Conservation (phyloP, 495 filamentous ascomycete species). For the Lophiotrema nucula region DNA sequence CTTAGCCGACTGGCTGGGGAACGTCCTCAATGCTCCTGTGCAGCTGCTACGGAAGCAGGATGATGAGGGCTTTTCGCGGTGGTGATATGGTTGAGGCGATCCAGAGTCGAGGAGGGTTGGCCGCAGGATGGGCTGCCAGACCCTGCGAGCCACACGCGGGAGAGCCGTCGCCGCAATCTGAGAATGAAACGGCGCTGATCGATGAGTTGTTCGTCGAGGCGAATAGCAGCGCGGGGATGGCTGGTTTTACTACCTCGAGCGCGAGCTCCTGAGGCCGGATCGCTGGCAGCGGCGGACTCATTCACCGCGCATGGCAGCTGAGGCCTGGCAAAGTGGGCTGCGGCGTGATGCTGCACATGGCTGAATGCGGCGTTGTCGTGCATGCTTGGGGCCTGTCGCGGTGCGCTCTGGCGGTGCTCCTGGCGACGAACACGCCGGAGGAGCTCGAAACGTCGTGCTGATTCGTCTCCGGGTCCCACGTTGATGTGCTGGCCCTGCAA, state of each 20-base stretch:
- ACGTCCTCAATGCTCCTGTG: not conserved
- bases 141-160: slow-evolving; percentile 19
- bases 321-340: not conserved
- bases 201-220: not conserved
- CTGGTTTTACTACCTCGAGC: not conserved
- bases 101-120: not conserved
- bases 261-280: not conserved
- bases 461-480: slow-evolving; percentile 20
- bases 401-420: not conserved
- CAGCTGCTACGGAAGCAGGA: slow-evolving; percentile 5
- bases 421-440: slow-evolving; percentile 12
- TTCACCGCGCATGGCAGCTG: slow-evolving; percentile 4
- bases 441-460: slow-evolving; percentile 1
- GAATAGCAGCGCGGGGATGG: not conserved
- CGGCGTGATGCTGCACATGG: not conserved
- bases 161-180: slow-evolving; percentile 16
- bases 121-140: slow-evolving; percentile 19
- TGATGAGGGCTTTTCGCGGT: not conserved
- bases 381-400: not conserved
- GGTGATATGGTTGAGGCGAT: not conserved
- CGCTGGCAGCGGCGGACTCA: not conserved
- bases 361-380: not conserved
- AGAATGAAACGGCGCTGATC: slow-evolving; percentile 12
- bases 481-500: slow-evolving; percentile 31
- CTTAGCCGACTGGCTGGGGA: slow-evolving; percentile 19